These are phyloP conservation scores for Pichia kudriavzevii DNA, from an alignment of 1,139 yeast genomes.

Conservation along the genomic window DNA sequence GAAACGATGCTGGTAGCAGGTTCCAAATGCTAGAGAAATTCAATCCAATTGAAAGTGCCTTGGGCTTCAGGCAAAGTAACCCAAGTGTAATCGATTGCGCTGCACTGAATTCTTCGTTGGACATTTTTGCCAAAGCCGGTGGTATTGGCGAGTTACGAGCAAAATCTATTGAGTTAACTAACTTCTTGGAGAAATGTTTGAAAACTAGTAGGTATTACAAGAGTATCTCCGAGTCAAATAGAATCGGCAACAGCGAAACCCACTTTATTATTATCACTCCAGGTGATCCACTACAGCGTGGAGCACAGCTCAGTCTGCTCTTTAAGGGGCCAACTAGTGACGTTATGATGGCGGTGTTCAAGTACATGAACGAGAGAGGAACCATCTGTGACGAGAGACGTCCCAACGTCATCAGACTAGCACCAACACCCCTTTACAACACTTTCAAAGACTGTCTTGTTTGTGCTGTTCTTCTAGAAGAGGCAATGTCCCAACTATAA, in stretches of 20 bases:
- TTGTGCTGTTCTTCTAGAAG: slow-evolving; percentile 41
- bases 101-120: slow-evolving; percentile 58
- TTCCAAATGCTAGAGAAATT: slow-evolving; percentile 76
- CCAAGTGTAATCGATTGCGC: slow-evolving; percentile 83
- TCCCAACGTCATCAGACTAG: slow-evolving; percentile 79
- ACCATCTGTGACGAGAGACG: slow-evolving; percentile 82
- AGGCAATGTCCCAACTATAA: slow-evolving; percentile 16
- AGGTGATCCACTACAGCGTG: slow-evolving; percentile 46
- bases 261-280: slow-evolving; percentile 76
- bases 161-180: slow-evolving; percentile 54
- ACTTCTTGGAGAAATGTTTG: slow-evolving; percentile 44
- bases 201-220: slow-evolving; percentile 38
- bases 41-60: slow-evolving; percentile 74
- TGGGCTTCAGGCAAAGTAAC: slow-evolving; percentile 87
- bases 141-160: slow-evolving; percentile 52
- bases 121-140: slow-evolving; percentile 53
- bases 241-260: slow-evolving; percentile 19
- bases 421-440: slow-evolving; percentile 81
- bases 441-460: slow-evolving; percentile 55
- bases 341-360: slow-evolving; percentile 58
- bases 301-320: slow-evolving; percentile 71
- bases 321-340: slow-evolving; percentile 49
- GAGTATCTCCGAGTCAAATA: slow-evolving; percentile 22
- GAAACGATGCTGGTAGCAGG: slow-evolving; percentile 61
- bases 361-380: slow-evolving; percentile 45